These are phyloP conservation scores for Fusarium dimerum DNA, from an alignment of 2,329 filamentous ascomycete genomes.

Conservation along the genomic window DNA sequence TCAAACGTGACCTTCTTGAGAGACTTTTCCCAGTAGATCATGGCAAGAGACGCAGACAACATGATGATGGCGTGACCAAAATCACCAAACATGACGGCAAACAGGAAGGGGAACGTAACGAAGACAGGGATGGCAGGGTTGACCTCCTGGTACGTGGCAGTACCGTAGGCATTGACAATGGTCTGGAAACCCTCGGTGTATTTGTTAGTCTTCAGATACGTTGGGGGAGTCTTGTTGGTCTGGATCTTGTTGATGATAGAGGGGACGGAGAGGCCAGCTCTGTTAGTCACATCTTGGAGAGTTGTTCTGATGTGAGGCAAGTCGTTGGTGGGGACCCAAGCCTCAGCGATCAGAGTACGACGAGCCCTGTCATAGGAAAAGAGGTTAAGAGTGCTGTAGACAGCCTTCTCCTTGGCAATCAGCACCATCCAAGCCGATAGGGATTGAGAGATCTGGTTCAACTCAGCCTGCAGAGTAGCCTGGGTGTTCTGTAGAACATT, in stretches of 20 bases:
- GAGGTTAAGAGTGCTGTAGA: constrained; percentile 91
- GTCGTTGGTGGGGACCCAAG: constrained; percentile 93
- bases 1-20: constrained; percentile 92
- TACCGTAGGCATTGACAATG: constrained; percentile 98
- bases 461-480: constrained; percentile 86
- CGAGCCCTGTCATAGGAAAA: constrained; percentile 96
- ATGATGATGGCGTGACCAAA: constrained; percentile 92
- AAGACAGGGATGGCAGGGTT: constrained; percentile 95
- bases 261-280: constrained; percentile 92
- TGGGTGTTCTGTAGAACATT: constrained; percentile 96
- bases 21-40: constrained; percentile 96
- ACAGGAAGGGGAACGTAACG: constrained; percentile 98
- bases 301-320: constrained; percentile 88
- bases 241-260: constrained; percentile 98
- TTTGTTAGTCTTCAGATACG: constrained; percentile 97
- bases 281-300: constrained; percentile 93
- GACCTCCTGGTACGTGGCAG: constrained; percentile 94
- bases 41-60: constrained; percentile 77
- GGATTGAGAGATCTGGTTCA: constrained; percentile 89
- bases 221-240: constrained; percentile 96
- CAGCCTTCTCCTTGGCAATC: constrained; percentile 96
- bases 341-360: constrained; percentile 95
- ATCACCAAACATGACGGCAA: constrained; percentile 99
- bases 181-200: constrained; percentile 98
- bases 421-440: constrained; percentile 97